Evolutionary conservation across 169 alveolate genomes (phyloP).

Genomic region (Plasmodium fragile): DNA sequence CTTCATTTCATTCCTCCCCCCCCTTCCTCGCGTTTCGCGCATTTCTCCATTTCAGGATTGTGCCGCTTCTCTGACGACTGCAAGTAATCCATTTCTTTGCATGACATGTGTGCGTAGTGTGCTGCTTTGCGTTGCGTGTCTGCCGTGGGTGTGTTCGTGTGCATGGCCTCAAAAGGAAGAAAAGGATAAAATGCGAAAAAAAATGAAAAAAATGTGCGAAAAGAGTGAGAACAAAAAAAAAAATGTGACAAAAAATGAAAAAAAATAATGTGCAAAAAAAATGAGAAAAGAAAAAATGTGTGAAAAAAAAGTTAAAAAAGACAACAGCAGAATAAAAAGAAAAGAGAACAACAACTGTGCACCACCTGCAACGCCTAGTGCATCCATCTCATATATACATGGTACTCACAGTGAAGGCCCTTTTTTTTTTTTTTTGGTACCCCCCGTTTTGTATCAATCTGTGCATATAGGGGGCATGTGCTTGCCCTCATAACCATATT

Average conservation of each 20-base stretch:
- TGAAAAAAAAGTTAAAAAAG: not conserved
- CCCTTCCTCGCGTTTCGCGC: not conserved
- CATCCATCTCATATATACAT: not conserved
- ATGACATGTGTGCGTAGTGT: conserved; percentile 4
- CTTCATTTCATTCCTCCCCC: not conserved
- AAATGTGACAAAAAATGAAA: not conserved
- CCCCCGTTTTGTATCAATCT: not conserved
- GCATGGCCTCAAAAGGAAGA: not conserved
- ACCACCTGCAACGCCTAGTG: not conserved
- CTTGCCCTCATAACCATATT: not conserved
- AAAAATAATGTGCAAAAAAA: not conserved
- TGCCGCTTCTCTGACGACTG: conserved; percentile 75
- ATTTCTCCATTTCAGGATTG: conserved; percentile 53
- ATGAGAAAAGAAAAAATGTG: not conserved
- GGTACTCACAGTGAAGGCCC: not conserved
- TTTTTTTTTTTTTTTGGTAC: not conserved
- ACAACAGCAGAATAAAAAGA: not conserved
- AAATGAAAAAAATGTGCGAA: not conserved
- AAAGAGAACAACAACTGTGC: not conserved
- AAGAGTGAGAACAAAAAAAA: not conserved
- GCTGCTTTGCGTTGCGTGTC: not conserved
- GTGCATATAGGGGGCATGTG: not conserved
- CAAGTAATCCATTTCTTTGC: conserved; percentile 48
- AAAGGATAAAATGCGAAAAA: not conserved
- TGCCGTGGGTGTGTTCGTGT: not conserved